Evolutionary conservation across 1,284 basidiomycete genomes (phyloP), one percentile per base, ranked within the genome.

Genomic region (Cutaneotrichosporon curvatum): DNA sequence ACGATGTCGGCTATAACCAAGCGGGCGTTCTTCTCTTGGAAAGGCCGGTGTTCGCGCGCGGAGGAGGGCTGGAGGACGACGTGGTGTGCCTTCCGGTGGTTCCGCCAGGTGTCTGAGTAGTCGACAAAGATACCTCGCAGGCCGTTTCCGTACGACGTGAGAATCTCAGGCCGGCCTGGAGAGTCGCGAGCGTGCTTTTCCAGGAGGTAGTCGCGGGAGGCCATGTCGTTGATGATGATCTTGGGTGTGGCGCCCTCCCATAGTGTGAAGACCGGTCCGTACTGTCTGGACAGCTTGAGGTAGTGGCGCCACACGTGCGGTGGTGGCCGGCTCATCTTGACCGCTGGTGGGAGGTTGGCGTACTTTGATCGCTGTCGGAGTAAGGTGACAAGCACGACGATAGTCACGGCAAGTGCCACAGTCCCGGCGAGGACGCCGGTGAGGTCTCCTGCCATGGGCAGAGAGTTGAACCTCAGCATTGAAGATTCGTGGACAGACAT

Each of bases 1-100:
- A 81, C 56, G 25, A 81, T 73, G 51, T 82, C 79, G 4, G 79
- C 54, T 11, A 82, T 63, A 22, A 79, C 71, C 40, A 75, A 70
- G 37, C 72, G 72, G 2, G 80, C 79, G 22, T 74, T 73, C 8
- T 57, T 58, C 55, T 72, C 68, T 38, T 81, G 73, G 1, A 78
- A 65, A 0, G 76, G 73, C 10, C 74, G 71, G 49, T 82, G 80
- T 4, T 65, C 69, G 4, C 64, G 61, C 1, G 78, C 72, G 1
- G 70, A 62, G 45, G 75, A 76, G 3, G 76, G 73, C 48, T 80
- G 77, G 4, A 82, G 63, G 37, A 78, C 75, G 0, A 74, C 68
- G 50, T 82, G 80, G 3, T 81, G 65, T 0, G 78, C 79, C 48
- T 76, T 78, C 16, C 60, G 53, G 40, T 64, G 64, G 32, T 33